Evolutionary conservation across 768 basidiomycete genomes (phyloP).

Genomic region (Calvatia gigantea): DNA sequence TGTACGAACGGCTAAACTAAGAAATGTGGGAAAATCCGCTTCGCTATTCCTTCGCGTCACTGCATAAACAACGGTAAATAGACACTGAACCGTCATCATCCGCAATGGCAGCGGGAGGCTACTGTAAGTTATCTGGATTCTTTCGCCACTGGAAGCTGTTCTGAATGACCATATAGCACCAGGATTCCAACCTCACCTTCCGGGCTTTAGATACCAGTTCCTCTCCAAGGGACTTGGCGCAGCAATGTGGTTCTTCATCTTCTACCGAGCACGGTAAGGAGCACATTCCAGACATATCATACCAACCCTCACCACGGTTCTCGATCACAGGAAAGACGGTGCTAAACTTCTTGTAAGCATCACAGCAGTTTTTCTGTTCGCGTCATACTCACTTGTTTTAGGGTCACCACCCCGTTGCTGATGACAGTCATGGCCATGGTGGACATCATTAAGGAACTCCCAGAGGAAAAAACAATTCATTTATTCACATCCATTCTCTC

Average conservation of each 20-base stretch:
- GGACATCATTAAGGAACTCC: slow-evolving; percentile 35
- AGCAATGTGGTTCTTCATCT: slow-evolving; percentile 99
- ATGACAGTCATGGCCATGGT: slow-evolving; percentile 30
- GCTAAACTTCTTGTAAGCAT: slow-evolving; percentile 62
- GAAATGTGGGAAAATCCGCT: slow-evolving; percentile 2
- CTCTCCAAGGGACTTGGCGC: slow-evolving; percentile 86
- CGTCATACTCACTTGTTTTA: slow-evolving; percentile 18
- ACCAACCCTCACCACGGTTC: background rate
- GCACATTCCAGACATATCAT: background rate
- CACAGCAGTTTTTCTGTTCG: slow-evolving; percentile 3
- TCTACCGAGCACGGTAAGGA: slow-evolving; percentile 88
- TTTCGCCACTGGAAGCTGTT: background rate
- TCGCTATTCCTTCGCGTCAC: slow-evolving; percentile 16
- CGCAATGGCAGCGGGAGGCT: slow-evolving; percentile 39
- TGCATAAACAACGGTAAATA: slow-evolving; percentile 34
- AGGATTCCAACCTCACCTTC: slow-evolving; percentile 89
- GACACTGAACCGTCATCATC: slow-evolving; percentile 17
- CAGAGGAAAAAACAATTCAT: slow-evolving; percentile 1
- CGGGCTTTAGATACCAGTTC: slow-evolving; percentile 71
- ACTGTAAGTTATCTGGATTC: slow-evolving; percentile 24
- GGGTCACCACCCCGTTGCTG: slow-evolving; percentile 48
- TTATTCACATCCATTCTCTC: slow-evolving; percentile 5
- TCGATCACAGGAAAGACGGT: slow-evolving; percentile 61
- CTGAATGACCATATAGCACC: slow-evolving; percentile 35
- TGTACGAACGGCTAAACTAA: slow-evolving; percentile 9